Evolutionary conservation across 768 basidiomycete genomes (phyloP).

Genomic region (Coprinopsis sp.): DNA sequence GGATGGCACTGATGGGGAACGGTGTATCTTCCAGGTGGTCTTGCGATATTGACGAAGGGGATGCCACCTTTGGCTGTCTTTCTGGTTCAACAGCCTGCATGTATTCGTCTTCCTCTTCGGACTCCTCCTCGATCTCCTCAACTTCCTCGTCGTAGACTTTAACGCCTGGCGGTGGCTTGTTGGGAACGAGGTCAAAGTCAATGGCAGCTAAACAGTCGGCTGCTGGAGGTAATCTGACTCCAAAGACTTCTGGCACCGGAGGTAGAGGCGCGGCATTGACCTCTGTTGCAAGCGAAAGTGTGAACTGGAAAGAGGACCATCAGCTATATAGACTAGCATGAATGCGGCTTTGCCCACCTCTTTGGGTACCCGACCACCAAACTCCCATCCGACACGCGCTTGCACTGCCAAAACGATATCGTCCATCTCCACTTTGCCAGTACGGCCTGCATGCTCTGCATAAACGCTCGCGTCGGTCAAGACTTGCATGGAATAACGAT

Average conservation of each 20-base stretch:
- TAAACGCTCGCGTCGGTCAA: slow-evolving; percentile 83
- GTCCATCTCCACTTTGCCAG: slow-evolving; percentile 79
- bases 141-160: slow-evolving; percentile 76
- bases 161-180: slow-evolving; percentile 74
- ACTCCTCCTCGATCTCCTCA: slow-evolving; percentile 77
- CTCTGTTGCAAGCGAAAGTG: slow-evolving; percentile 75
- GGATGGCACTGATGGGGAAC: slow-evolving; percentile 57
- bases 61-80: slow-evolving; percentile 16
- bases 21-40: slow-evolving; percentile 43
- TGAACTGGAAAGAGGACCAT: slow-evolving; percentile 44
- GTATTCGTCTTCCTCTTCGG: slow-evolving; percentile 61
- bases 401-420: slow-evolving; percentile 79
- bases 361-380: slow-evolving; percentile 84
- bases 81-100: slow-evolving; percentile 62
- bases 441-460: slow-evolving; percentile 77
- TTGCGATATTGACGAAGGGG: slow-evolving; percentile 27
- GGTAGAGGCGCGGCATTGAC: slow-evolving; percentile 80
- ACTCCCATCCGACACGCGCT: slow-evolving; percentile 89
- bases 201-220: slow-evolving; percentile 73
- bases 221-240: slow-evolving; percentile 69
- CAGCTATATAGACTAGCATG: neutral
- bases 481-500: slow-evolving; percentile 79
- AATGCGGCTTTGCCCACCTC: slow-evolving; percentile 49
- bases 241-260: slow-evolving; percentile 83
- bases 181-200: slow-evolving; percentile 84